Base-by-base conservation (phyloP, 495 filamentous ascomycete species). In the Wilcoxina mikolae region DNA sequence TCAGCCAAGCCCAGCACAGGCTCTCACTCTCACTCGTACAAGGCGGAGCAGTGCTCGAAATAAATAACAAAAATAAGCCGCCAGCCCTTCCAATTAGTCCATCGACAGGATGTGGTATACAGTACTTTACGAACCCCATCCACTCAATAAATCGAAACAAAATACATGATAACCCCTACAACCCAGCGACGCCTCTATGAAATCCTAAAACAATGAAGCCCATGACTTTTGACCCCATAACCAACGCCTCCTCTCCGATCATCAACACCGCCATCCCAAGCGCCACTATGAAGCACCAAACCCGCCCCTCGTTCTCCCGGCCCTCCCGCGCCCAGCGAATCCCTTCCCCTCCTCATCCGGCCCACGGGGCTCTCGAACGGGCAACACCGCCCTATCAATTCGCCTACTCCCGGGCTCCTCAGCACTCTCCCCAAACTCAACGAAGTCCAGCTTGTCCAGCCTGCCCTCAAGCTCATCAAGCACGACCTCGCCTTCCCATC, bases 341-440 rank as follows among this genome's bases (percentile, higher is more conserved):
- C 62, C 27, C 60, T 60, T 17, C 25, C 60, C 60, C 26, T 59
- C 60, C 33, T 38, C 35, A 44, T 63, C 60, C 1, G 60, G 60
- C 2, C 60, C 60, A 20, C 56, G 56, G 2, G 60, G 60, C 17
- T 38, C 60, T 3, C 59, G 22, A 5, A 61, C 27, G 3, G 59
- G 46, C 17, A 18, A 9, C 17, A 10, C 7, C 7, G 9, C 17
- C 7, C 4, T 9, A 9, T 18, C 20, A 4, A 4, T 9, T 9
- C 10, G 39, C 15, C 15, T 35, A 18, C 5, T 4, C 7, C 5
- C 17, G 10, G 39, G 39, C 20, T 43, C 39, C 5, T 43, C 39
- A 9, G 39, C 39, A 18, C 39, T 43, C 17, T 43, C 39, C 7
- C 39, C 39, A 43, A 43, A 9, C 39, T 43, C 39, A 43, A 43